phyloP scores from a whole-genome alignment of 164 flowering plant genomes.

The Cinnamomum micranthum region DNA sequence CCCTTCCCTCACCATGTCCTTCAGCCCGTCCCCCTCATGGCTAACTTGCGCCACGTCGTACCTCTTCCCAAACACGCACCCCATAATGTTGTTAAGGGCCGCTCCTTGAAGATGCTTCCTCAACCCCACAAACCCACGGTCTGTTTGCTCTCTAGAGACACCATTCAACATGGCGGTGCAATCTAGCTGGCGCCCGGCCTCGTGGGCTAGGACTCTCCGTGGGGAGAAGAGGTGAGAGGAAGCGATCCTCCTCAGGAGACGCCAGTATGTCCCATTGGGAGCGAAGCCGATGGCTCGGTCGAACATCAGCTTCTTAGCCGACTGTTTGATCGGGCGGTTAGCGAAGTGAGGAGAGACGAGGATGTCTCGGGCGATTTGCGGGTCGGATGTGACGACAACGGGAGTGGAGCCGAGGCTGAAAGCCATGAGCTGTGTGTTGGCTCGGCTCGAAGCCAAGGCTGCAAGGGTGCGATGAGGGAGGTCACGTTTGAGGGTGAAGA shows the following conservation, averaged over 20 bases:
- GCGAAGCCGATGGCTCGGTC: conserved; percentile 80
- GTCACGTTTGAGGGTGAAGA: conserved; percentile 37
- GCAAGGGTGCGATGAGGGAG: conserved; percentile 59
- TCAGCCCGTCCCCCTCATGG: conserved; percentile 28
- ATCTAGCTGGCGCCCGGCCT: conserved; percentile 34
- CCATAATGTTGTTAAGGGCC: conserved; percentile 61
- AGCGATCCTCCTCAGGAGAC: conserved; percentile 55
- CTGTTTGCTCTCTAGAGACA: conserved; percentile 25
- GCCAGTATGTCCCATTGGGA: conserved; percentile 67
- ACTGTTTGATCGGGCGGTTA: conserved; percentile 68
- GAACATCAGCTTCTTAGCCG: conserved; percentile 64
- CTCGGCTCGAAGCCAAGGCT: conserved; percentile 25
- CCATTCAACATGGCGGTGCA: conserved; percentile 34
- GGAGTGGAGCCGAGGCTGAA: conserved; percentile 64
- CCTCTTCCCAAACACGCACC: conserved; percentile 55
- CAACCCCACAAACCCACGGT: conserved; percentile 29
- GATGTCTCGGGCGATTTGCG: conserved; percentile 54
- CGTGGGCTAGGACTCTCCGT: conserved; percentile 45
- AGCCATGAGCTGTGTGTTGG: conserved; percentile 54
- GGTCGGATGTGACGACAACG: conserved; percentile 53
- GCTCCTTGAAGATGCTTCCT: conserved; percentile 49
- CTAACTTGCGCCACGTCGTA: conserved; percentile 21
- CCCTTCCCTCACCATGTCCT: conserved; percentile 64
- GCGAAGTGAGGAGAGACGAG: conserved; percentile 55
- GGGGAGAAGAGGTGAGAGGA: conserved; percentile 61